Percentiles rank a stretch among this genome's conserved stretches.
These are phyloP conservation scores for Alternaria triticina DNA, from an alignment of 2,329 filamentous ascomycete genomes.

Conservation along the genomic window DNA sequence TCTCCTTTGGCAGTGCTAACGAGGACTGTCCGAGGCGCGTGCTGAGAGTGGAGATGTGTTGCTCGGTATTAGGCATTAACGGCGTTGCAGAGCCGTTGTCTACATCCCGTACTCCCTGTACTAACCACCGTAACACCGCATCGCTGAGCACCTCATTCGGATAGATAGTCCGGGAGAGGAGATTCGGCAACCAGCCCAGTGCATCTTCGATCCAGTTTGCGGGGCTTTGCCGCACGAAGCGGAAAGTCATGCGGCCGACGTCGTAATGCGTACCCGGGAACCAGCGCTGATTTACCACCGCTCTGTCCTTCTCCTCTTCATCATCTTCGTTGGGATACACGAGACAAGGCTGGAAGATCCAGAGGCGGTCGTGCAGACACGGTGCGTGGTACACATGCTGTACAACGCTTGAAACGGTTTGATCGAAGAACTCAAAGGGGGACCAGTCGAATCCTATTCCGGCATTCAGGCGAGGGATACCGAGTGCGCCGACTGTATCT, in stretches of 20 bases:
- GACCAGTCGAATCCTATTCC: constrained; percentile 46
- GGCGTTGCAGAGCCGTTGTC: constrained; percentile 10
- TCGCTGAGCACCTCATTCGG: constrained; percentile 45
- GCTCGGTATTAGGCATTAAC: constrained; percentile 25
- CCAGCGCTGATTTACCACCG: constrained; percentile 38
- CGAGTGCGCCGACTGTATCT: constrained; percentile 45
- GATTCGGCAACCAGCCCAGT: constrained; percentile 34
- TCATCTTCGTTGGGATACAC: constrained; percentile 1
- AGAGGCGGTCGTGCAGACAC: constrained; percentile 43
- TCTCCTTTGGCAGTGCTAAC: not conserved
- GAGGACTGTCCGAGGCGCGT: constrained; percentile 16
- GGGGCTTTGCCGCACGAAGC: constrained; percentile 40
- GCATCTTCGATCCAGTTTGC: constrained; percentile 35
- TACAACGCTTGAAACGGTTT: constrained; percentile 39
- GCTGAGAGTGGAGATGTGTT: constrained; percentile 20
- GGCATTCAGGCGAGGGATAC: constrained; percentile 43
- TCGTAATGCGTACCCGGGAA: constrained; percentile 50
- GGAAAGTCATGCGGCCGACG: constrained; percentile 43
- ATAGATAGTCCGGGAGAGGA: constrained; percentile 36
- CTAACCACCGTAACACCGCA: constrained; percentile 38
- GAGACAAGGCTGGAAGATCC: constrained; percentile 40
- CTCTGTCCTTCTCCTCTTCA: constrained; percentile 12
- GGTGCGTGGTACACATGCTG: constrained; percentile 44
- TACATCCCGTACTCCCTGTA: constrained; percentile 31
- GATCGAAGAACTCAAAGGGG: constrained; percentile 47